Base-by-base conservation (phyloP, 1,139 yeast genomes). In the Candida pseudoviswanathii region DNA sequence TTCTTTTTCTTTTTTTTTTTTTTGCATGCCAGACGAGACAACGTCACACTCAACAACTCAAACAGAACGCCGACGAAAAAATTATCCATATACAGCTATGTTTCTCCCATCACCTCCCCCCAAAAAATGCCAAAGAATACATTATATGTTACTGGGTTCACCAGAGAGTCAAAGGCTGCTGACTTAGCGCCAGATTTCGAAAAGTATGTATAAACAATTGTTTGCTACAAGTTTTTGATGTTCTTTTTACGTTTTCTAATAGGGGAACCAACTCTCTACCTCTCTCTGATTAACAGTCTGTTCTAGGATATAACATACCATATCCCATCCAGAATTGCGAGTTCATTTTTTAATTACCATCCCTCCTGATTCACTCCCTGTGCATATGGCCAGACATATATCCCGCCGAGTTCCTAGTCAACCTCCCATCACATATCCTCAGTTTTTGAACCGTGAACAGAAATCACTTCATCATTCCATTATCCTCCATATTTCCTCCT, bases 121-220 rank as follows among this genome's bases (percentile, higher is more conserved):
- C 48, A 42, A 31, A 34, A n/a, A 27, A 80, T 79, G 84, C 83
- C 83, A 27, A 74, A 73, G 60, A 80, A 77, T 59, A 82, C 86
- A 26, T 71, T 83, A 50, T 82, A 82, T 61, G 86, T 83, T 41
- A 80, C 86, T 5, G 88, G 90, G 29, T 85, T 85, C 63, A 65
- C 75, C 42, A 77, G 74, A 53, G 88, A 80, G 40, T 71, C 84
- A 49, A 76, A 80, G 62, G 90, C 90, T 30, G 81, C 81, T 45
- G 86, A 82, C 53, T 73, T 86, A 57, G 90, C 89, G 8, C 81
- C 84, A 33, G 84, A 81, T 47, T 85, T 86, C 62, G 90, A 85
- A 68, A 75, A 77, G 87, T 84, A 78, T 65, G 85, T 78, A 65
- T 63, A 30, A 32, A 39, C 24, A 24, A 27, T 27, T 27, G 30